Conservation (phyloP, 805 yeast genomes). For the Nakazawaea pomicola region DNA sequence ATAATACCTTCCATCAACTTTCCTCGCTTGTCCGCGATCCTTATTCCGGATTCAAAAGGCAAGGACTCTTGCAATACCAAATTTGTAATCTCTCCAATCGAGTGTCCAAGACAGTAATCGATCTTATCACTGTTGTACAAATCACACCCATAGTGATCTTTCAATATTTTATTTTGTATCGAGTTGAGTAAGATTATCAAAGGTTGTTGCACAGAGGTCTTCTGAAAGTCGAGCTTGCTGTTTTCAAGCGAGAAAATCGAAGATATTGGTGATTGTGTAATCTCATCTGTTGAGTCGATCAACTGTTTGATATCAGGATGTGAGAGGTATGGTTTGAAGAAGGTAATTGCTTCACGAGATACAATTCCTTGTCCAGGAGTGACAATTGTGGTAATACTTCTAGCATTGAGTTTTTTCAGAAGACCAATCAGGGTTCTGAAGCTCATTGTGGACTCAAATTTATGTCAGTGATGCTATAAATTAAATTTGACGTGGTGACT, state of each 20-base stretch:
- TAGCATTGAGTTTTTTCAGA: neutral
- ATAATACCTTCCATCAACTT: slow-evolving; percentile 25
- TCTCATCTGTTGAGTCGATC: slow-evolving; percentile 17
- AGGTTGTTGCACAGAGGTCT: slow-evolving; percentile 28
- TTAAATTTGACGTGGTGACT: no score
- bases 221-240: slow-evolving; percentile 14
- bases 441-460: no score
- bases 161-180: slow-evolving; percentile 17
- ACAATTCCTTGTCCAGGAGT: slow-evolving; percentile 13
- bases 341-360: neutral
- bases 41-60: slow-evolving; percentile 21
- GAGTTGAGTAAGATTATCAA: slow-evolving; percentile 23
- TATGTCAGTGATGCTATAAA: no score
- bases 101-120: slow-evolving; percentile 28
- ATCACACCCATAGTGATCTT: slow-evolving; percentile 18
- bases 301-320: slow-evolving; percentile 13
- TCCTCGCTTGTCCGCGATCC: slow-evolving; percentile 24
- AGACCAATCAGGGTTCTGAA: no score
- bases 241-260: slow-evolving; percentile 13
- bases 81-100: slow-evolving; percentile 29
- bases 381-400: neutral
- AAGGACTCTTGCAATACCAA: slow-evolving; percentile 24
- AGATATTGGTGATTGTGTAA: slow-evolving; percentile 1
- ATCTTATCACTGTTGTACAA: slow-evolving; percentile 14
- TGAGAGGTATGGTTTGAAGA: slow-evolving; percentile 8